Conservation (phyloP, 202 grass and related monocot species). For the Setaria viridis region DNA sequence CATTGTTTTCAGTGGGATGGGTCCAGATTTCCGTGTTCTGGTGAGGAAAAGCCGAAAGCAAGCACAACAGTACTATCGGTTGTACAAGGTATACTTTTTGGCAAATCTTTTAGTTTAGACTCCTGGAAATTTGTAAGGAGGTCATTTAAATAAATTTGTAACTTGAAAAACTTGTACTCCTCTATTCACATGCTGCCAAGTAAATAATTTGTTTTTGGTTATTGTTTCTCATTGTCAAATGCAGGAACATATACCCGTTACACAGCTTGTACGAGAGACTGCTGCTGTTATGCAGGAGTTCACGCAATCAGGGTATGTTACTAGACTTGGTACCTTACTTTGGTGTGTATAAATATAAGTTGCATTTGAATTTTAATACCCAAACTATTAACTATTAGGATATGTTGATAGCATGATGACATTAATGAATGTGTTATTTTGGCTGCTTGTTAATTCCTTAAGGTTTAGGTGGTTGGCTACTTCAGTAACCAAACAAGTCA, state of each 20-base stretch:
- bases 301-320: conserved; percentile 88
- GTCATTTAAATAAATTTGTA: conserved; percentile 15
- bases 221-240: conserved; percentile 29
- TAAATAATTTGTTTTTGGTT: conserved; percentile 21
- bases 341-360: background rate
- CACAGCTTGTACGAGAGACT: conserved; percentile 97
- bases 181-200: background rate
- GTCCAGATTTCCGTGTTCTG: conserved; percentile 95
- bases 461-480: background rate
- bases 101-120: background rate
- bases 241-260: conserved; percentile 92
- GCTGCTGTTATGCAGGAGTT: conserved; percentile 99
- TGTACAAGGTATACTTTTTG: conserved; percentile 84
- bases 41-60: conserved; percentile 99
- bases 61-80: conserved; percentile 87
- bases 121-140: background rate
- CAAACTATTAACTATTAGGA: background rate
- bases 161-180: background rate
- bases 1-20: conserved; percentile 84
- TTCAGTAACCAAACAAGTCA: background rate
- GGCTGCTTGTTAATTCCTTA: background rate
- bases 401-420: background rate
- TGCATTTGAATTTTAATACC: background rate
- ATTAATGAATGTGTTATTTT: background rate
- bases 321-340: background rate